phyloP scores from a whole-genome alignment of 1,284 basidiomycete genomes.

The Fistulinella cinereoalba region DNA sequence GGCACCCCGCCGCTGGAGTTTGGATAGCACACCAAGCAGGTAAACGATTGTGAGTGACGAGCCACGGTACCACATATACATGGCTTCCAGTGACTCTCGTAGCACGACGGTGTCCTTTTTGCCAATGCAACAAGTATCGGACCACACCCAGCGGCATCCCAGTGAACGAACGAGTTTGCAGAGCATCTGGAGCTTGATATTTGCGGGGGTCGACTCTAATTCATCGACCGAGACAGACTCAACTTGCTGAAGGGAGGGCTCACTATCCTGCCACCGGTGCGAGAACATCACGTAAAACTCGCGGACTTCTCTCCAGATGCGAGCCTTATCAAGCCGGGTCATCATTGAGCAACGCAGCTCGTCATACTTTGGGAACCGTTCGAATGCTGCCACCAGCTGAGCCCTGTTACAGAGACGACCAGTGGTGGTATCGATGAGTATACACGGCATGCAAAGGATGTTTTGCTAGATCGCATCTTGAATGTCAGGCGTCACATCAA shows the following conservation, averaged over 20 bases:
- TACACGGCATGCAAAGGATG: slow-evolving; percentile 1
- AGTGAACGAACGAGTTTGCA: neutral
- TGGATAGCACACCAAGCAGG: too few species aligned
- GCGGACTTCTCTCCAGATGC: neutral
- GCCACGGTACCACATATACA: too few species aligned
- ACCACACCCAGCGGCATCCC: neutral
- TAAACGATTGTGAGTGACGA: too few species aligned
- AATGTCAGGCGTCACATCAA: neutral
- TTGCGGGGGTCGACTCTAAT: neutral
- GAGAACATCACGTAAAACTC: slow-evolving; percentile 5
- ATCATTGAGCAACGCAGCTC: too few species aligned
- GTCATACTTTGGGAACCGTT: neutral
- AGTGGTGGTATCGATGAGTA: slow-evolving; percentile 8
- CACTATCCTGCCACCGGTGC: slow-evolving; percentile 4
- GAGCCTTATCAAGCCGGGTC: too few species aligned
- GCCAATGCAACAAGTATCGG: too few species aligned
- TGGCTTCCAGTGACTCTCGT: too few species aligned
- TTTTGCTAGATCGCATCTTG: neutral
- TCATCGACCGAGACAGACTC: neutral
- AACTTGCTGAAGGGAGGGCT: slow-evolving; percentile 5
- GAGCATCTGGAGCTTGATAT: neutral
- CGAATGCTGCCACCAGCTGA: too few species aligned
- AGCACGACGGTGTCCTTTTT: too few species aligned
- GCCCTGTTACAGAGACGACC: slow-evolving; percentile 6
- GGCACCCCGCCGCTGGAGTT: too few species aligned